Conservation (phyloP, 2,329 filamentous ascomycete species). For the Coleophoma cylindrospora region DNA sequence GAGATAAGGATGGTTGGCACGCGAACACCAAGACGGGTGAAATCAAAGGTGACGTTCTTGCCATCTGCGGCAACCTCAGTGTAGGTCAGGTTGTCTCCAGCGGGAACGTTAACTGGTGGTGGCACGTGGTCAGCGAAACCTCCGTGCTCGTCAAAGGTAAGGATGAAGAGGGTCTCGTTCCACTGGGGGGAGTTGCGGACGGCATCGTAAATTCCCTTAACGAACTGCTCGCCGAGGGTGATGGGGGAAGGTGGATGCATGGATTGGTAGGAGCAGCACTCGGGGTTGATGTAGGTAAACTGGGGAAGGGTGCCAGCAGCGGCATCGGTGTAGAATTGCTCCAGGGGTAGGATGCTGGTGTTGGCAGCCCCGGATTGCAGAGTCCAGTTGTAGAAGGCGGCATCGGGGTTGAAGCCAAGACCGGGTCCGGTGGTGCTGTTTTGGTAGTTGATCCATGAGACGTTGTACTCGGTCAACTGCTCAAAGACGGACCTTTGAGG, state of each 20-base stretch:
- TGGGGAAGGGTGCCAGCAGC: conserved; percentile 35
- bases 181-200: conserved; percentile 37
- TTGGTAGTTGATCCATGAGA: conserved; percentile 42
- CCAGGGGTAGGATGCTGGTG: conserved; percentile 30
- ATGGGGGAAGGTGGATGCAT: conserved; percentile 40
- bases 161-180: conserved; percentile 39
- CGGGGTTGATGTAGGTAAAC: conserved; percentile 44
- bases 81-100: conserved; percentile 30
- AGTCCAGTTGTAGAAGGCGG: conserved; percentile 38
- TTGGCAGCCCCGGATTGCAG: conserved; percentile 26
- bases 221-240: conserved; percentile 36
- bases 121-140: conserved; percentile 42
- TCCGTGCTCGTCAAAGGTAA: conserved; percentile 42
- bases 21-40: conserved; percentile 35
- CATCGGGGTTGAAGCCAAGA: conserved; percentile 35
- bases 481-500: conserved; percentile 34
- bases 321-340: conserved; percentile 39
- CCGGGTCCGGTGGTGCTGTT: conserved; percentile 30
- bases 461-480: conserved; percentile 32
- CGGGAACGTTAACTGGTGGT: conserved; percentile 32
- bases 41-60: conserved; percentile 30
- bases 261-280: conserved; percentile 43
- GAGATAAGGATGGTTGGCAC: conserved; percentile 38
- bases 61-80: conserved; percentile 31
- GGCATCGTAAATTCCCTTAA: conserved; percentile 41